Conservation (phyloP, 108 stramenopile species). For the Aurantiochytrium sp. region DNA sequence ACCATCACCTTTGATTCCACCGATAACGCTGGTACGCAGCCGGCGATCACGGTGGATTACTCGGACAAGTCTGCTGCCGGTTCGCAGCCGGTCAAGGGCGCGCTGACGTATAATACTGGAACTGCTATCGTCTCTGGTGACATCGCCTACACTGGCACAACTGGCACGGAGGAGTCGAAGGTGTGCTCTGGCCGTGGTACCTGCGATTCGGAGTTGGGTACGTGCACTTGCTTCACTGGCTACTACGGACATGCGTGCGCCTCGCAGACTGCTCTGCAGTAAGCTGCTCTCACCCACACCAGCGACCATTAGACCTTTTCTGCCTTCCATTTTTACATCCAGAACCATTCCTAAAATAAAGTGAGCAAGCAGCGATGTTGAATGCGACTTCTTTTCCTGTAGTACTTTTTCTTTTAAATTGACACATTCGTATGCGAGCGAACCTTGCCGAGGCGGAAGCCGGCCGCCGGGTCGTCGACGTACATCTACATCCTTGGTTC, state of each 20-base stretch:
- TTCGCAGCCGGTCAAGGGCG: neutral
- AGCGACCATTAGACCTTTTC: too few relatives aligned
- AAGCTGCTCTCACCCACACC: neutral
- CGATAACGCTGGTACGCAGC: conserved; percentile 2
- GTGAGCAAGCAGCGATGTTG: neutral
- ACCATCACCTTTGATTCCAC: neutral
- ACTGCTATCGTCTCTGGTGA: neutral
- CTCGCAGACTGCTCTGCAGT: neutral
- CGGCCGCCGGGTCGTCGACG: too few relatives aligned
- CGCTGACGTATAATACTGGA: neutral
- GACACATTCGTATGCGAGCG: neutral
- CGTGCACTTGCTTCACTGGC: conserved; percentile 44
- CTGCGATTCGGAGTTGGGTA: conserved; percentile 21
- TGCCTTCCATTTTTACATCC: too few relatives aligned
- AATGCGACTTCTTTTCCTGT: neutral
- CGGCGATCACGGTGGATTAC: neutral
- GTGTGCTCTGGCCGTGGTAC: neutral
- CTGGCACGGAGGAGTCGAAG: neutral
- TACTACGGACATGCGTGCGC: conserved; percentile 47
- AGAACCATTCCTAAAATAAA: too few relatives aligned
- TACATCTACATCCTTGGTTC: too few relatives aligned
- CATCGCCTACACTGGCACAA: neutral
- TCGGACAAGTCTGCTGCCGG: neutral
- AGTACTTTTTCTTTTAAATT: neutral
- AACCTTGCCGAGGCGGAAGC: neutral